These are phyloP conservation scores for Cladosporium phlei DNA, from an alignment of 2,329 filamentous ascomycete genomes.

Conservation along the genomic window DNA sequence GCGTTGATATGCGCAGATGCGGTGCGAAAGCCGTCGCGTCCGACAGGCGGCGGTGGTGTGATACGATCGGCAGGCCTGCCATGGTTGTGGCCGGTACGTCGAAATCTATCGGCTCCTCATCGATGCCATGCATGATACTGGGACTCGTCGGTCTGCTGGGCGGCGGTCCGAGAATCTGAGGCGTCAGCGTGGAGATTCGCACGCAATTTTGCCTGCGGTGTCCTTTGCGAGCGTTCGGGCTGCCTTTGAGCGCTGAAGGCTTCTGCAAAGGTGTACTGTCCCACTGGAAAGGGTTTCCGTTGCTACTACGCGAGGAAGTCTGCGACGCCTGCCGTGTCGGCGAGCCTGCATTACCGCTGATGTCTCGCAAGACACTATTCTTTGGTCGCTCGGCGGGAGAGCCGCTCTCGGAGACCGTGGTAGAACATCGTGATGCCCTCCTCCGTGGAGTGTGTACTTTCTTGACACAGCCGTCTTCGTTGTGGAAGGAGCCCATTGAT, in stretches of 20 bases:
- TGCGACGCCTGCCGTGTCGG: slow-evolving; percentile 37
- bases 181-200: slow-evolving; percentile 39
- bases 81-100: background rate
- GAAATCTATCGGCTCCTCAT: slow-evolving; percentile 33
- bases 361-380: slow-evolving; percentile 27
- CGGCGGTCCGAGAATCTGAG: slow-evolving; percentile 38
- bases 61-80: slow-evolving; percentile 9
- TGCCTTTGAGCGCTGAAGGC: slow-evolving; percentile 42
- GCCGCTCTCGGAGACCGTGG: slow-evolving; percentile 36
- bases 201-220: slow-evolving; percentile 43
- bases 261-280: slow-evolving; percentile 36
- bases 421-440: slow-evolving; percentile 22
- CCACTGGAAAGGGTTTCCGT: slow-evolving; percentile 45
- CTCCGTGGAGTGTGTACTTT: slow-evolving; percentile 33
- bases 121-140: slow-evolving; percentile 34
- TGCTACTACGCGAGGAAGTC: slow-evolving; percentile 39
- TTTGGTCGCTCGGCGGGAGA: slow-evolving; percentile 37
- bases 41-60: slow-evolving; percentile 17
- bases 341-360: slow-evolving; percentile 30
- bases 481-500: slow-evolving; percentile 25
- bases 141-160: slow-evolving; percentile 33
- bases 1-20: slow-evolving; percentile 32
- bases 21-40: slow-evolving; percentile 32
- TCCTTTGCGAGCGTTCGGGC: slow-evolving; percentile 41
- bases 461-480: slow-evolving; percentile 23